These are phyloP conservation scores for Knoxia roxburghii DNA, from an alignment of 257 asterid genomes.

Conservation along the genomic window DNA sequence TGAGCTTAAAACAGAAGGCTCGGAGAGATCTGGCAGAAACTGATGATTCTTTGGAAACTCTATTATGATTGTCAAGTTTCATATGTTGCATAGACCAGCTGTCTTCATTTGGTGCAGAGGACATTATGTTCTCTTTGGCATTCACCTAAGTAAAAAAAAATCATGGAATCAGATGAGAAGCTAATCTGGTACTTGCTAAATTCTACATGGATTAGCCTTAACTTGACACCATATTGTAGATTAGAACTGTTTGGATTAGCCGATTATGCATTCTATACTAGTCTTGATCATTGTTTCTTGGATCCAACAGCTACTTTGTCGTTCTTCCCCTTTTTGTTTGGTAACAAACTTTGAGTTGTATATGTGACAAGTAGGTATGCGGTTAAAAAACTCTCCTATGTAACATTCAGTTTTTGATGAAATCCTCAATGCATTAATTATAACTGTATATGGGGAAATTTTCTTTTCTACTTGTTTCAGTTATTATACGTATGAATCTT, in stretches of 20 bases:
- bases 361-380: background rate
- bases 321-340: background rate
- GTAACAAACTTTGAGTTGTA: background rate
- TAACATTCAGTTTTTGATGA: background rate
- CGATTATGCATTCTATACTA: background rate
- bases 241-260: background rate
- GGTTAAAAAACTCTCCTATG: background rate
- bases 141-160: background rate
- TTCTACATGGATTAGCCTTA: background rate
- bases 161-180: background rate
- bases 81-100: background rate
- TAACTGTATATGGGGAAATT: background rate
- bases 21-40: conserved; percentile 47
- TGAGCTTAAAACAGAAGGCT: conserved; percentile 24
- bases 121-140: background rate
- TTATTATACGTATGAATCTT: background rate
- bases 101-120: background rate
- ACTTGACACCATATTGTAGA: background rate
- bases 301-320: background rate
- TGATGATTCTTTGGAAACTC: conserved; percentile 35
- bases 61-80: conserved; percentile 10
- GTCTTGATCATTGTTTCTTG: background rate
- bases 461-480: background rate
- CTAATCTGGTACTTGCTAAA: background rate
- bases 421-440: background rate